Evolutionary conservation across 106 monocot species (phyloP), one percentile per base, ranked within the genome.

Genomic region (Apostasia shenzhenica): DNA sequence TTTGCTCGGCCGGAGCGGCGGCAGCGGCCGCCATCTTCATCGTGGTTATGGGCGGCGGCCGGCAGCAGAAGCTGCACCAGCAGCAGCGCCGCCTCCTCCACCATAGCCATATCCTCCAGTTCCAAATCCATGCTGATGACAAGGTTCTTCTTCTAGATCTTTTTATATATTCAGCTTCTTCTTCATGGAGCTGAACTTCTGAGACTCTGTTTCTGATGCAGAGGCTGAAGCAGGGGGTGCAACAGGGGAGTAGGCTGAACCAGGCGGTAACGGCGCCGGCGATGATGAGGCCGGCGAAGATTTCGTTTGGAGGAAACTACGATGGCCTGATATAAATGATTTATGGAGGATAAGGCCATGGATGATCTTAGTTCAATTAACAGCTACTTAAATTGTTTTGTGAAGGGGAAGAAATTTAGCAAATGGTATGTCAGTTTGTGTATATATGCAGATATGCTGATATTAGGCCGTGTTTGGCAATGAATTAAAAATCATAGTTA

Each of bases 221-320:
- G 72, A 52, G 61, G 41, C 59, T 72, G 8, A 72, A 48, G 48
- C 51, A 72, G 41, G 67, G 50, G 65, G 41, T 75, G 67, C 63
- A 75, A 59, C 40, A 67, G 42, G 75, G 59, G 3, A 68, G 41
- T 1, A 59, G 59, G 10, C 50, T 67, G 75, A 75, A 68, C 52
- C 59, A 51, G 1, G 59, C 59, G 43, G 1, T 75, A 0, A 10
- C 45, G 42, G 75, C 11, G 57, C 67, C 67, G 58, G 42, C 45
- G 4, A 14, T 63, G 62, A 59, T 47, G 52, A 48, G 56, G 5
- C 6, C 57, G 14, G 67, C 75, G 14, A 48, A 60, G n/a, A 52
- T 75, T 50, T 75, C 67, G 3, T 75, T 75, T 11, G 75, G 75
- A 7, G 75, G 75, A 1, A 43, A 67, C 26, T 75, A 67, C 45